Evolutionary conservation across 177 flowering plant species (phyloP).

Genomic region (Vitis hybrid): DNA sequence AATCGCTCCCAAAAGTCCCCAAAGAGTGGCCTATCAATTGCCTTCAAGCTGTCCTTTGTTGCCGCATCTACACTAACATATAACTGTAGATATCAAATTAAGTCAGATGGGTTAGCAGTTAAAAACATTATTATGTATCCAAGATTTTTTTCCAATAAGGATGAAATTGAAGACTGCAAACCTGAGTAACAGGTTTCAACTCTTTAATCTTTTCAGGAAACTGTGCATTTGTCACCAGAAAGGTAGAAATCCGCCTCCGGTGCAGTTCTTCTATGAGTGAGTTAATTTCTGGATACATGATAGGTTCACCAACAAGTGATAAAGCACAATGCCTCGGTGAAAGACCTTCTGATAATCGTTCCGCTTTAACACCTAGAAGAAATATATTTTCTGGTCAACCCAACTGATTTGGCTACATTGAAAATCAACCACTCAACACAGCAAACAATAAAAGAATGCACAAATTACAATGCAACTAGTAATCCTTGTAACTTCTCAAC

Average conservation of each 20-base stretch:
- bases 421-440: background rate
- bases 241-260: constrained; percentile 80
- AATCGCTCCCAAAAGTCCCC: constrained; percentile 99
- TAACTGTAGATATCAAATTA: constrained; percentile 55
- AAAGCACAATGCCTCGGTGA: constrained; percentile 95
- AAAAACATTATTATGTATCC: background rate
- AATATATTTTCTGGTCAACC: constrained; percentile 5
- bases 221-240: constrained; percentile 98
- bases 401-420: background rate
- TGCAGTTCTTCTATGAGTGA: constrained; percentile 90
- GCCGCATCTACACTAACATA: constrained; percentile 99
- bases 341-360: constrained; percentile 82
- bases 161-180: constrained; percentile 18
- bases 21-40: constrained; percentile 96
- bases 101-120: constrained; percentile 2
- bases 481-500: too few relatives aligned
- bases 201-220: constrained; percentile 85
- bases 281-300: constrained; percentile 98
- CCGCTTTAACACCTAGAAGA: constrained; percentile 70
- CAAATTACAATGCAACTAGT: too few relatives aligned
- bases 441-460: background rate
- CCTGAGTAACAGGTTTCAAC: constrained; percentile 94
- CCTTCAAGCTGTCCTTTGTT: constrained; percentile 94
- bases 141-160: background rate
- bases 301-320: constrained; percentile 99